Evolutionary conservation across 345 rosid genomes (phyloP).

Genomic region (Gossypium arboreum): DNA sequence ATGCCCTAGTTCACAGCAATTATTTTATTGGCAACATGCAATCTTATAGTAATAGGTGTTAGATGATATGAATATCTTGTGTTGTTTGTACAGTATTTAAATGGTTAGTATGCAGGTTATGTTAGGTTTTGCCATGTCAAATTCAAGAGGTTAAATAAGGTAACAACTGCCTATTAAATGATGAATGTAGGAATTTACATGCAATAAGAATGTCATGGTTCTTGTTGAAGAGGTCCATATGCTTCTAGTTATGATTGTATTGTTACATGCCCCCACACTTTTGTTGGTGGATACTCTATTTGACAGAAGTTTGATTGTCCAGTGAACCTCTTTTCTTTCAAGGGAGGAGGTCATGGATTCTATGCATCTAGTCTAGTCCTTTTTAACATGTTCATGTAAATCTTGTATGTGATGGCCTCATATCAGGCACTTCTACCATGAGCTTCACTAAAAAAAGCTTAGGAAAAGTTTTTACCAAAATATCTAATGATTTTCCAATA

Average conservation of each 20-base stretch:
- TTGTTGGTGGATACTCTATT: background rate
- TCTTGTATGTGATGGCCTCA: background rate
- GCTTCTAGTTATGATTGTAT: background rate
- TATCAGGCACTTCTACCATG: too few relatives aligned
- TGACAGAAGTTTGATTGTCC: background rate
- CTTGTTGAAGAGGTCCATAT: background rate
- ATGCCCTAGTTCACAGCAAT: slow-evolving; percentile 1
- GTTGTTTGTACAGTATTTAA: background rate
- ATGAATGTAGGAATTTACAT: background rate
- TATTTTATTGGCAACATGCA: background rate
- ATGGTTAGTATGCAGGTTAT: background rate
- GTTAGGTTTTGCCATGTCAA: background rate
- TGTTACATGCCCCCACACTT: background rate
- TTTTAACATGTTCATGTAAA: slow-evolving; percentile 5
- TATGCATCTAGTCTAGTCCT: background rate
- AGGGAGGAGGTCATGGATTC: background rate
- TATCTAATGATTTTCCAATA: too few relatives aligned
- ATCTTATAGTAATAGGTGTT: background rate
- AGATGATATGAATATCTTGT: background rate
- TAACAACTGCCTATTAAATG: background rate
- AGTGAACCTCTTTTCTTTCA: background rate
- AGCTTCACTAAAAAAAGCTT: too few relatives aligned
- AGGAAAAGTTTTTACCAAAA: too few relatives aligned
- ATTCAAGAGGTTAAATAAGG: background rate
- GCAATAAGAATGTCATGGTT: background rate